Percentiles rank a stretch among this genome's conserved stretches.
Conservation (phyloP, 2,329 filamentous ascomycete genomes). For the Fusarium subglutinans region DNA sequence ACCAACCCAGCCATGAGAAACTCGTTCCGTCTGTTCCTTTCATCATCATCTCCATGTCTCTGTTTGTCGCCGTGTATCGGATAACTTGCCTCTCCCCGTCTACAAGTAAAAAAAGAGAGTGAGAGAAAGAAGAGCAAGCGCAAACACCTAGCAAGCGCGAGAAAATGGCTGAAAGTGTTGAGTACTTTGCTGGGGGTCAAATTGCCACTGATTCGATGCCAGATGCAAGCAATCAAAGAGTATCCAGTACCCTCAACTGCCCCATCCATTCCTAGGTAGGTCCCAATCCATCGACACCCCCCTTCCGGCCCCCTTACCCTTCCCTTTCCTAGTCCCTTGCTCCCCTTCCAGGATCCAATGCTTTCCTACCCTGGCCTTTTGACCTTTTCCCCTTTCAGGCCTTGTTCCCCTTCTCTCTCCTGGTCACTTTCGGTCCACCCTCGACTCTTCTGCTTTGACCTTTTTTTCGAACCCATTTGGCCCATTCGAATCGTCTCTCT, state of each 20-base stretch:
- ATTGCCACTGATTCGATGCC: not conserved
- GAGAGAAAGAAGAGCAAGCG: not conserved
- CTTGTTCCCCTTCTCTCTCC: constrained; percentile 35
- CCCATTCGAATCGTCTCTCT: constrained; percentile 29
- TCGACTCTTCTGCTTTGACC: constrained; percentile 38
- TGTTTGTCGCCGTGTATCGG: constrained; percentile 11
- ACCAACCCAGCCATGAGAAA: constrained; percentile 2
- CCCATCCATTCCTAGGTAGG: constrained; percentile 12
- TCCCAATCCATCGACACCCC: constrained; percentile 25
- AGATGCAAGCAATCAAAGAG: not conserved
- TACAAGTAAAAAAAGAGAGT: not conserved
- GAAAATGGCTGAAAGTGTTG: constrained; percentile 8
- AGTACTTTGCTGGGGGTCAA: constrained; percentile 2
- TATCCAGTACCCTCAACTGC: constrained; percentile 13
- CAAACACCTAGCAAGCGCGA: constrained; percentile 20
- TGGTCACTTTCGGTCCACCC: constrained; percentile 14
- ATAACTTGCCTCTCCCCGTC: constrained; percentile 8
- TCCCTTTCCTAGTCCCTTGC: constrained; percentile 15
- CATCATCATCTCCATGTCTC: not conserved
- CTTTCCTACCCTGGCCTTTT: constrained; percentile 27
- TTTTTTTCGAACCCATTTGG: constrained; percentile 35
- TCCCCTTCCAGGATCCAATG: constrained; percentile 27
- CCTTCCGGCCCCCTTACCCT: constrained; percentile 6
- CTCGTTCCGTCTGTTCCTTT: constrained; percentile 12
- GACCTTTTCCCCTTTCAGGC: constrained; percentile 37